These are phyloP conservation scores for Albatrellus sp. DNA, from an alignment of 1,284 basidiomycete genomes.

Conservation along the genomic window DNA sequence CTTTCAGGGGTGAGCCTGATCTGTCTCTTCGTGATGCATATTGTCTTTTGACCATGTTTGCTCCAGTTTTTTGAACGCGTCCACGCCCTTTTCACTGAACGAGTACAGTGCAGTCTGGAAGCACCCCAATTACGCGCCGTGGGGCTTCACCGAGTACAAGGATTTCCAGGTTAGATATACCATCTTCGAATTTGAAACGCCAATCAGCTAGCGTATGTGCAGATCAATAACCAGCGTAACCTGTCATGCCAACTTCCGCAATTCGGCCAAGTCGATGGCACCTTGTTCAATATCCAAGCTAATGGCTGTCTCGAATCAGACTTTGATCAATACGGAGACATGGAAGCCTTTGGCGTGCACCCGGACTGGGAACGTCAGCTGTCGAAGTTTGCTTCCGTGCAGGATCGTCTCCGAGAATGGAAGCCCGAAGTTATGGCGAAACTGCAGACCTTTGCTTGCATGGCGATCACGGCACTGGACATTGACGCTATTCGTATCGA, in stretches of 20 bases:
- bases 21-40: background rate
- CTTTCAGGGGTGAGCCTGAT: constrained; percentile 53
- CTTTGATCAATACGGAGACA: constrained; percentile 90
- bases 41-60: constrained; percentile 2
- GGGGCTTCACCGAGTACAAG: constrained; percentile 74
- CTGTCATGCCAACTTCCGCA: constrained; percentile 60
- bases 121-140: constrained; percentile 62
- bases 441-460: constrained; percentile 68
- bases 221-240: constrained; percentile 62
- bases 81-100: constrained; percentile 64
- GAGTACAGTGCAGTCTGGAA: constrained; percentile 76
- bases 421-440: constrained; percentile 63
- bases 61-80: constrained; percentile 61
- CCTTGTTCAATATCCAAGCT: constrained; percentile 39
- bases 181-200: background rate
- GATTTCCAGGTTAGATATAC: constrained; percentile 54
- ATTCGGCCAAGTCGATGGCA: constrained; percentile 71
- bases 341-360: constrained; percentile 92
- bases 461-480: constrained; percentile 77
- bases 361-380: constrained; percentile 90
- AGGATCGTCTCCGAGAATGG: constrained; percentile 90
- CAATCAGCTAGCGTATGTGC: constrained; percentile 4
- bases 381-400: constrained; percentile 87
- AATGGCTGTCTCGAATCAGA: constrained; percentile 71
- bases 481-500: constrained; percentile 90